These are phyloP conservation scores for Saussurea involucrata DNA, from an alignment of 129 eudicot genomes.

Conservation along the genomic window DNA sequence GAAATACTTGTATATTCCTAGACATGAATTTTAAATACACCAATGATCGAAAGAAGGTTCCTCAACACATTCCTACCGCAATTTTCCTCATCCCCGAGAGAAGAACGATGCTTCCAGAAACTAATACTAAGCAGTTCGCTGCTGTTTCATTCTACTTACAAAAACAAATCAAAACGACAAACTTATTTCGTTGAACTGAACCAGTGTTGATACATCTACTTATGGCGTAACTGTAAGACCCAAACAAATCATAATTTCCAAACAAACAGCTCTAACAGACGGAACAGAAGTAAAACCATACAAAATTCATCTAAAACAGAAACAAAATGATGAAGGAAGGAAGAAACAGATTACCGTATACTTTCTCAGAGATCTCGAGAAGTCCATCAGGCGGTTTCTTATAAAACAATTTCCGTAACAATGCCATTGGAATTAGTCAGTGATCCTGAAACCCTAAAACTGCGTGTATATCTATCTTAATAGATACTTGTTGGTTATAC, in stretches of 20 bases:
- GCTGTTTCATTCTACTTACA: no score
- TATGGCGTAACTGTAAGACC: not conserved
- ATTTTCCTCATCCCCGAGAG: not conserved
- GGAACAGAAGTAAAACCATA: not conserved
- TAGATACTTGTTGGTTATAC: not conserved
- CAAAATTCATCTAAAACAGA: not conserved
- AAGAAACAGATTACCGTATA: slow-evolving; percentile 52
- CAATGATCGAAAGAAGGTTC: not conserved
- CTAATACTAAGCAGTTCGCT: not conserved
- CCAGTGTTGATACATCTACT: not conserved
- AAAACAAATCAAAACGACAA: no score
- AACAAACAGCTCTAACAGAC: not conserved
- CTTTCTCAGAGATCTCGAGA: slow-evolving; percentile 81
- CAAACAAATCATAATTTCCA: not conserved
- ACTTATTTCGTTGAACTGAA: no score
- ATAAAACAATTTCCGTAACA: slow-evolving; percentile 70
- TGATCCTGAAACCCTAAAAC: slow-evolving; percentile 5
- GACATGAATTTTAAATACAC: not conserved
- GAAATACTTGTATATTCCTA: not conserved
- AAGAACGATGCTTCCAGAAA: not conserved
- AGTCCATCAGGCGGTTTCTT: slow-evolving; percentile 94
- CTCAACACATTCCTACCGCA: not conserved
- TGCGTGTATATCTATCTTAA: not conserved
- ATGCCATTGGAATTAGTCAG: slow-evolving; percentile 45
- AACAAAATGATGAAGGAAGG: not conserved